Percentiles rank a stretch among this genome's conserved stretches.
Evolutionary conservation across 176 grass and related monocot species (phyloP).

Genomic region (Guadua angustifolia): DNA sequence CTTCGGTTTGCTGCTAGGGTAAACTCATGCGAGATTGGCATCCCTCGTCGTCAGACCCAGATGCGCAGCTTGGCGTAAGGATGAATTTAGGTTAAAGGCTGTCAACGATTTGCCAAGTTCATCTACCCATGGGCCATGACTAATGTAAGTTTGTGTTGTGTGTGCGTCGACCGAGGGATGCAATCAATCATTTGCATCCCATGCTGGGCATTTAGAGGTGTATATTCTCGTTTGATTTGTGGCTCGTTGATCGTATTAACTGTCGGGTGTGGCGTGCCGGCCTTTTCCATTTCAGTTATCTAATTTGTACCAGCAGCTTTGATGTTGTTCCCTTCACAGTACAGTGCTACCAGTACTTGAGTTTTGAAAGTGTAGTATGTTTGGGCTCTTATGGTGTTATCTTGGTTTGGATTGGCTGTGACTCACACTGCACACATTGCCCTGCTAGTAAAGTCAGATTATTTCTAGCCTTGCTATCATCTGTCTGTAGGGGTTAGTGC

Average conservation of each 20-base stretch:
- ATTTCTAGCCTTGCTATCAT: no score
- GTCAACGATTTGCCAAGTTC: not conserved
- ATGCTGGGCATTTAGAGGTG: slow-evolving; percentile 8
- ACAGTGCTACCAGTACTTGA: not conserved
- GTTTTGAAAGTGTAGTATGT: not conserved
- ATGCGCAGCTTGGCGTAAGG: slow-evolving; percentile 40
- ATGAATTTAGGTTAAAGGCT: slow-evolving; percentile 19
- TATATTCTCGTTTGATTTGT: slow-evolving; percentile 29
- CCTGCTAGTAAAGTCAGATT: no score
- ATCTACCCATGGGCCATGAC: not conserved
- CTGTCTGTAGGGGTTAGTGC: no score
- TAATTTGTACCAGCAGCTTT: slow-evolving; percentile 28
- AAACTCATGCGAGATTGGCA: slow-evolving; percentile 83
- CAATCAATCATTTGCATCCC: slow-evolving; percentile 53
- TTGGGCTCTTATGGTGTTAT: not conserved
- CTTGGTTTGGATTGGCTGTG: not conserved
- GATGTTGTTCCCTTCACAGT: not conserved
- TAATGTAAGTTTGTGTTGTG: slow-evolving; percentile 14
- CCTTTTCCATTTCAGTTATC: slow-evolving; percentile 13
- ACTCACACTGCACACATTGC: no score
- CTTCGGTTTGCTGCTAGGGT: slow-evolving; percentile 87
- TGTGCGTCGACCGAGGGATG: slow-evolving; percentile 42
- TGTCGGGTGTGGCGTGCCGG: not conserved
- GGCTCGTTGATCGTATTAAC: slow-evolving; percentile 27
- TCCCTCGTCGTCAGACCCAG: slow-evolving; percentile 79